Evolutionary conservation across 208 protist genomes (phyloP), one percentile per base, ranked within the genome.

Genomic region (Trypanosoma scelopori): DNA sequence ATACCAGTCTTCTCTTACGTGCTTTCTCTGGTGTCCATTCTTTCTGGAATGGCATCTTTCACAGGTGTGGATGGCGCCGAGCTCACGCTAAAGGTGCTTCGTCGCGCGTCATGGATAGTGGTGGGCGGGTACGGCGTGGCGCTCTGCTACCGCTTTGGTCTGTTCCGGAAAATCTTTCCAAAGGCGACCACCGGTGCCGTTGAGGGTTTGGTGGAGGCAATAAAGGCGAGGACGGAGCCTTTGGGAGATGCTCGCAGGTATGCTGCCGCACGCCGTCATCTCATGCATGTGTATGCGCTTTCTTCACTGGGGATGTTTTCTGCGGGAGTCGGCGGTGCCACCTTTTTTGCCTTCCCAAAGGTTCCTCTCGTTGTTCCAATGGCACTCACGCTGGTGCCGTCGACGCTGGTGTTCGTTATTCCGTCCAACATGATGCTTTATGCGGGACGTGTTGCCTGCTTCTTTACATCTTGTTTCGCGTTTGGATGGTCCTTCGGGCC

Each of bases 401-500:
- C 74, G 2, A 42, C 77, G 13, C 55, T 87, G 45, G 45, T 94
- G 12, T 13, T 88, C n/a, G 71, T 59, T 5, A 12, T 92, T 1
- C 89, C 85, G 11, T 63, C 65, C 15, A 22, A 47, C 1, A 62
- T 74, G 45, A 79, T 94, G 71, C 50, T 79, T 12, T 66, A 60
- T 7, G 60, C 35, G 1, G 70, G 66, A 0, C 85, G 89, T 1
- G 32, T 76, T 0, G 60, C 76, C 23, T 85, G 65, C 50, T 87
- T 89, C 27, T 69, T 75, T 30, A 55, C 70, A 3, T 74, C 83
- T 0, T 74, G 72, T 15, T 61, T 85, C 11, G 80, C 74, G 9
- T 75, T 73, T 18, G 89, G 89, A 0, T 94, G 90, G 59, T 78
- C 74, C 9, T 78, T 85, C 46, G 89, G 83, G n/a, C 89, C 89